Evolutionary conservation across 75 land plant genomes (phyloP).

Genomic region (Gnetum montanum): DNA sequence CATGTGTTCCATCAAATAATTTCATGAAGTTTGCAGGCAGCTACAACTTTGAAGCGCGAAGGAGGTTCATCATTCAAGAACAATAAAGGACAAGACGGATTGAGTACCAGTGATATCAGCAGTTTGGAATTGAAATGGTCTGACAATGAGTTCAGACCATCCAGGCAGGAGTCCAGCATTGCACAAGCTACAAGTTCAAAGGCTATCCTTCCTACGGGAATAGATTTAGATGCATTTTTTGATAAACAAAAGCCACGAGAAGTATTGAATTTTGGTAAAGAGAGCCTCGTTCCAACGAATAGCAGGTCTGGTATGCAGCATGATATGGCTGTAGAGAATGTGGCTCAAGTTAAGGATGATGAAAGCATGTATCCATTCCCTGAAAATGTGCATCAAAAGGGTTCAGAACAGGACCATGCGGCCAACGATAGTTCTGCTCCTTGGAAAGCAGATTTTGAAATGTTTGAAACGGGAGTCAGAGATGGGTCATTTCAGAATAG

Average conservation of each 20-base stretch:
- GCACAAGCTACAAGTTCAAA: background rate
- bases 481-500: too few species aligned
- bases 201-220: background rate
- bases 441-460: conserved; percentile 4
- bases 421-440: background rate
- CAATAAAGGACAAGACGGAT: background rate
- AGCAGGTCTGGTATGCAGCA: too few species aligned
- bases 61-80: background rate
- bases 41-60: background rate
- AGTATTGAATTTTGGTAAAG: background rate
- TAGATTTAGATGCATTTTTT: conserved; percentile 6
- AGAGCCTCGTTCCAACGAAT: too few species aligned
- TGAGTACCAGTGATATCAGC: background rate
- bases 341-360: too few species aligned
- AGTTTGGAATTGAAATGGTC: conserved; percentile 8
- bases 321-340: too few species aligned
- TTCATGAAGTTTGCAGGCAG: conserved; percentile 7
- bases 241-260: background rate
- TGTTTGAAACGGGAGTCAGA: too few species aligned
- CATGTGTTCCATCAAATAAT: conserved; percentile 7
- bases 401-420: too few species aligned
- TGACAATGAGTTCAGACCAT: background rate
- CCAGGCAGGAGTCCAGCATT: background rate
- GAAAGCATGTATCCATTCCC: too few species aligned
- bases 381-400: too few species aligned